Evolutionary conservation across 2,329 filamentous ascomycete species (phyloP).

Genomic region (Pseudocercospora fuligena): DNA sequence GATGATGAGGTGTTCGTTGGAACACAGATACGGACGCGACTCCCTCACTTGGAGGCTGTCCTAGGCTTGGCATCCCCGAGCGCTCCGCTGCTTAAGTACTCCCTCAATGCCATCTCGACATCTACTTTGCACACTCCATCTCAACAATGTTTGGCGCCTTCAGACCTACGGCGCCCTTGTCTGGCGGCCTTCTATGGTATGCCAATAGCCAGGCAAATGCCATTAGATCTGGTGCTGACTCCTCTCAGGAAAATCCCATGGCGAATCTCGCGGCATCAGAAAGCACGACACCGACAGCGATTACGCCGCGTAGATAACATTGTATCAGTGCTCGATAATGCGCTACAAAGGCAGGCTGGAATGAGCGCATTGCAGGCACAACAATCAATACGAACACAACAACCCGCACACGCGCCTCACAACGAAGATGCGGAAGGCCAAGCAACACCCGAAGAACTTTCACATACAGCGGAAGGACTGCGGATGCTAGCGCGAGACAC

Average conservation of each 20-base stretch:
- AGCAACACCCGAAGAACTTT: slow-evolving; percentile 36
- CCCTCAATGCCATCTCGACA: slow-evolving; percentile 13
- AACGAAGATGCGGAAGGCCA: slow-evolving; percentile 18
- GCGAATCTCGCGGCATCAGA: slow-evolving; percentile 90
- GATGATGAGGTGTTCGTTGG: background rate
- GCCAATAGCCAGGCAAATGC: slow-evolving; percentile 20
- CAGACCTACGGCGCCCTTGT: slow-evolving; percentile 76
- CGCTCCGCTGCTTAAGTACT: slow-evolving; percentile 10
- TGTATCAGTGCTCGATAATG: slow-evolving; percentile 76
- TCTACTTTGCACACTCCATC: background rate
- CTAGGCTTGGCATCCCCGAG: slow-evolving; percentile 30
- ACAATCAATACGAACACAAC: slow-evolving; percentile 11
- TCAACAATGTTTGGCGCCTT: slow-evolving; percentile 80
- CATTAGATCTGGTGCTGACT: slow-evolving; percentile 3
- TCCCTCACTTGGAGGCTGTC: background rate
- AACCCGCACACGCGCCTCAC: slow-evolving; percentile 5
- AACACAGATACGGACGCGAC: background rate
- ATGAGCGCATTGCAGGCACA: slow-evolving; percentile 35
- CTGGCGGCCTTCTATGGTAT: slow-evolving; percentile 82
- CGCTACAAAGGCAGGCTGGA: slow-evolving; percentile 62
- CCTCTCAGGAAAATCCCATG: slow-evolving; percentile 87
- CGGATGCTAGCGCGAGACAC: slow-evolving; percentile 32
- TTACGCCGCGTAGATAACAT: slow-evolving; percentile 84
- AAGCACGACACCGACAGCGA: slow-evolving; percentile 81
- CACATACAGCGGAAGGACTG: slow-evolving; percentile 39